phyloP scores from a whole-genome alignment of 2,329 filamentous ascomycete genomes.

The Parastagonospora nodorum region DNA sequence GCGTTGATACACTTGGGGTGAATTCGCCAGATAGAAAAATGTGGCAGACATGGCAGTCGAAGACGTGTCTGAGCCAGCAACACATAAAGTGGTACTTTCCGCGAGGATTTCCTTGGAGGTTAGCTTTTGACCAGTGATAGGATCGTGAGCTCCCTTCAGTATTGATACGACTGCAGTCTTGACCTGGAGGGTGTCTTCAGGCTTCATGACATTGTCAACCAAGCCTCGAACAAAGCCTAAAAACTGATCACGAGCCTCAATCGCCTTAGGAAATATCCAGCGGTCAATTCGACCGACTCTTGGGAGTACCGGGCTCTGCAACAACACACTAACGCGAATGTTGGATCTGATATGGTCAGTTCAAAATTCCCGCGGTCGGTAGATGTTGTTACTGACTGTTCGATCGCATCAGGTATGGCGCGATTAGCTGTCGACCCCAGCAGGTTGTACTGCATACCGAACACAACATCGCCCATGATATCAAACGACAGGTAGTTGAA shows the following conservation, averaged over 20 bases:
- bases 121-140: slow-evolving; percentile 36
- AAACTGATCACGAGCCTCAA: slow-evolving; percentile 20
- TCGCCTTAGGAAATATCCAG: slow-evolving; percentile 40
- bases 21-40: slow-evolving; percentile 47
- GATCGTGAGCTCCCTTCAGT: slow-evolving; percentile 48
- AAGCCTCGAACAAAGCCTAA: slow-evolving; percentile 19
- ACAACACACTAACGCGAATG: slow-evolving; percentile 37
- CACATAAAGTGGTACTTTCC: slow-evolving; percentile 46
- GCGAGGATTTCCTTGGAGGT: slow-evolving; percentile 46
- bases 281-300: slow-evolving; percentile 33
- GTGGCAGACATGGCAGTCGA: slow-evolving; percentile 36
- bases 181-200: background rate
- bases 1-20: slow-evolving; percentile 27
- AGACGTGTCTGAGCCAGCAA: slow-evolving; percentile 41
- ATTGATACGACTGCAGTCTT: slow-evolving; percentile 50
- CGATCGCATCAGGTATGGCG: slow-evolving; percentile 38
- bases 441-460: slow-evolving; percentile 41
- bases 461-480: slow-evolving; percentile 12
- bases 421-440: slow-evolving; percentile 36
- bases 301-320: slow-evolving; percentile 29
- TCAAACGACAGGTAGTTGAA: slow-evolving; percentile 34
- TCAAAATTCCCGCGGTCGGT: too few species aligned
- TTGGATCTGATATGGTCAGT: too few species aligned
- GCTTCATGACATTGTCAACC: slow-evolving; percentile 7
- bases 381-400: too few species aligned